These are phyloP conservation scores for Trichoderma afroharzianum DNA, from an alignment of 2,329 filamentous ascomycete genomes.

Conservation along the genomic window DNA sequence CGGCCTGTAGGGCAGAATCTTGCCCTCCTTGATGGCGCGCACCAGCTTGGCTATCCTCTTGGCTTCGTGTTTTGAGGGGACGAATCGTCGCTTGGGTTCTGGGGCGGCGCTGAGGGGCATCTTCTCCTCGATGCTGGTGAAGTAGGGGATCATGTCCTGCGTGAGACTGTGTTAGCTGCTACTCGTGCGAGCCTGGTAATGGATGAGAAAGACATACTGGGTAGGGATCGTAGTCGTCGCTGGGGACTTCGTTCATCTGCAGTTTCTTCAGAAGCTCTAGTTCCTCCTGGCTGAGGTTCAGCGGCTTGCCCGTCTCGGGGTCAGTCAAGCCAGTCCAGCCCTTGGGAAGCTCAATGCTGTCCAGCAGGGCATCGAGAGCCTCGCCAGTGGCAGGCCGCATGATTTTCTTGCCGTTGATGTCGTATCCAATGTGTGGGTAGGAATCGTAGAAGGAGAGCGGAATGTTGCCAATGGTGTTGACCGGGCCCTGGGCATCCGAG, in stretches of 20 bases:
- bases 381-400: slow-evolving; percentile 93
- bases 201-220: slow-evolving; percentile 51
- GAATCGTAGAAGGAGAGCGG: slow-evolving; percentile 93
- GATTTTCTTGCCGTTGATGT: slow-evolving; percentile 98
- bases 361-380: slow-evolving; percentile 85
- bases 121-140: slow-evolving; percentile 81
- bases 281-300: slow-evolving; percentile 84
- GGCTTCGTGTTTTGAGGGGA: slow-evolving; percentile 94
- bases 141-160: slow-evolving; percentile 85
- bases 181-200: too few relatives aligned
- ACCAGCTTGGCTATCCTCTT: slow-evolving; percentile 98
- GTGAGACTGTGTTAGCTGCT: background rate
- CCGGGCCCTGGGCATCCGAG: slow-evolving; percentile 71
- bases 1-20: slow-evolving; percentile 86
- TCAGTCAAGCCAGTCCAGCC: slow-evolving; percentile 97
- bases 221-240: slow-evolving; percentile 89
- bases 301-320: slow-evolving; percentile 85
- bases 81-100: slow-evolving; percentile 90
- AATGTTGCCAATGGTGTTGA: slow-evolving; percentile 94
- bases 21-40: slow-evolving; percentile 88
- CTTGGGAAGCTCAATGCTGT: slow-evolving; percentile 95
- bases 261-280: slow-evolving; percentile 83
- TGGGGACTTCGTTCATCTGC: slow-evolving; percentile 81
- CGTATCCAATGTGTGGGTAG: slow-evolving; percentile 97
- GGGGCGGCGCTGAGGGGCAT: slow-evolving; percentile 95